Base-by-base conservation (phyloP, 2,329 filamentous ascomycete species). In the Xylariaceae sp. region DNA sequence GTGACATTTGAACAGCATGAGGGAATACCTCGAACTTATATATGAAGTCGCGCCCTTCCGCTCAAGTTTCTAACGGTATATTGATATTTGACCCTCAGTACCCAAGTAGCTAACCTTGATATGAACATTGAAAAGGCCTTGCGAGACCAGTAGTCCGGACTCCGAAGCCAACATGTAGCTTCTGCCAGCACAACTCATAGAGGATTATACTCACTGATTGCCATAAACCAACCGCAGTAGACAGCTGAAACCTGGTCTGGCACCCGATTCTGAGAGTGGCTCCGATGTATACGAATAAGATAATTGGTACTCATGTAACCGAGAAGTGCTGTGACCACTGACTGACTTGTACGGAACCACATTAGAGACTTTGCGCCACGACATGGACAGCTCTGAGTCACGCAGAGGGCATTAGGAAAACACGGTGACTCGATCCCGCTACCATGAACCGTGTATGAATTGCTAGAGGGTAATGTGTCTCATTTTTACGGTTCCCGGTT, bases 241-340 rank as follows among this genome's bases (percentile, higher is more conserved):
- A 30, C 35, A 17, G n/a, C 11, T 19, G 42, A 44, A 44, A 44
- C 42, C 42, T 44, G 35, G 22, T n/a, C 31, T 15, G 42, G 31
- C 27, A 14, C 42, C 42, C 10, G 35, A 5, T 44, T 14, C 39
- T 17, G 43, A n/a, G n/a, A n/a, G 12, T 11, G 33, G 14, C 27
- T 12, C 42, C 40, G n/a, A n/a, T n/a, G n/a, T 45, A 39, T 45
- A 50, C 52, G 47, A 51, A 55, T 55, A 39, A 51, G 52, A 52
- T 18, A 52, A 55, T 32, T 22, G 14, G n/a, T 3, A 19, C 44
- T 30, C n/a, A 51, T 32, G 33, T 27, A 27, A 45, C 52, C 49
- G 47, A 39, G 19, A 36, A 33, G 44, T 18, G 15, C 11, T 27
- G 42, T 42, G 39, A n/a, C n/a, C n/a, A n/a, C n/a, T n/a, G n/a